Evolutionary conservation across 768 basidiomycete species (phyloP), one percentile per base, ranked within the genome.

Genomic region (Calocybe cyanea): DNA sequence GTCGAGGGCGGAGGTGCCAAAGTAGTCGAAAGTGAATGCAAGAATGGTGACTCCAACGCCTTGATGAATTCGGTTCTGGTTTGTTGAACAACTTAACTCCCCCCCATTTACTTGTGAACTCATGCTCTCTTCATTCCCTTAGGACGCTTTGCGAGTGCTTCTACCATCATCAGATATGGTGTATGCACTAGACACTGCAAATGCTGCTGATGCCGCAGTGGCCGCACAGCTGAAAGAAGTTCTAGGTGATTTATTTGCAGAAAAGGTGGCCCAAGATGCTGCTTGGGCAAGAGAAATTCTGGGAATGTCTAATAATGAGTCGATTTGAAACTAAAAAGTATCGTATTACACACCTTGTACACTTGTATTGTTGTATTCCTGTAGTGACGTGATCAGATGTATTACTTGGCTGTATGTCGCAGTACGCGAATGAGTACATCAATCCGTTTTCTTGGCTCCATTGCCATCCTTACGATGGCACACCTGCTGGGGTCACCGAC

Each of bases 1-100:
- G 75, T 92, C 2, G 87, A 88, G 51, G 84, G 87, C 15, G 85
- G 87, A 2, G 90, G 89, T 13, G 85, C 85, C 5, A 80, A 77
- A 43, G 77, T 86, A 4, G 77, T 92, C 3, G 87, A 83, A 2
- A 79, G 73, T 32, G 87, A 89, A 59, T 82, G 77, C 50, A 63
- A 68, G 24, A 61, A 56, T n/a, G 55, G 43, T 3, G 76, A 76
- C 39, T 64, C 69, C 11, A 67, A 66, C 15, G 57, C 67, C 8
- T 67, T 89, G 6, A 73, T 35, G 14, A 28, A 28, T 19, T 76
- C 84, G 11, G 78, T 86, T 7, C 72, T 86, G 75, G 86, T 87
- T 38, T 36, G 71, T 59, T 14, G 13, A n/a, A n/a, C n/a, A n/a
- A n/a, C 8, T 20, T 37, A 31, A 23, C 41, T 33, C 33, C 20